Evolutionary conservation across 2,329 filamentous ascomycete species (phyloP).

Genomic region (Chrysoporthe austroafricana): DNA sequence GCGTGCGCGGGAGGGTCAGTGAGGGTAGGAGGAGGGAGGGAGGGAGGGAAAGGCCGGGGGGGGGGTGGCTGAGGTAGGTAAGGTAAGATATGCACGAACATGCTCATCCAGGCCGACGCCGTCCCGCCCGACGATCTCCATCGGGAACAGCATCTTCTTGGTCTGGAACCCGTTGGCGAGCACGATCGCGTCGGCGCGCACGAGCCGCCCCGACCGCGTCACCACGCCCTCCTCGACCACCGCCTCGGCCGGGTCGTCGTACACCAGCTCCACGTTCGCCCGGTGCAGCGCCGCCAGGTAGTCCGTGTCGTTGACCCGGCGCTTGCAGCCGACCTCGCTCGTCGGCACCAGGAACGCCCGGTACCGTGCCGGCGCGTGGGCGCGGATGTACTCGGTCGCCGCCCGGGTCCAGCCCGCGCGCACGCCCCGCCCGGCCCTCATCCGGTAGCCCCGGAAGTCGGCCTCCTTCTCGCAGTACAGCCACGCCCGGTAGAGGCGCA

Average conservation of each 20-base stretch:
- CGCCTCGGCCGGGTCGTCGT: constrained; percentile 32
- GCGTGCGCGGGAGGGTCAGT: neutral
- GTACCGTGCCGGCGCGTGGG: constrained; percentile 35
- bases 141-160: constrained; percentile 34
- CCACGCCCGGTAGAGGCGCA: constrained; percentile 28
- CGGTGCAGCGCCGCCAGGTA: constrained; percentile 38
- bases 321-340: constrained; percentile 41
- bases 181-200: constrained; percentile 35
- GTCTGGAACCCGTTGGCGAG: constrained; percentile 37
- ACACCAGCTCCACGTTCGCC: constrained; percentile 37
- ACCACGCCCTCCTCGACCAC: constrained; percentile 35
- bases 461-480: constrained; percentile 30
- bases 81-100: neutral
- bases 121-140: constrained; percentile 34
- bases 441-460: constrained; percentile 6
- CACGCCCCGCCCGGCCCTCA: neutral
- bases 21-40: no score
- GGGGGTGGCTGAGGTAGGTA: neutral
- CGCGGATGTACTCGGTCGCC: constrained; percentile 35
- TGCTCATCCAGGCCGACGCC: constrained; percentile 33
- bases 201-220: constrained; percentile 28
- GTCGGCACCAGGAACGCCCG: constrained; percentile 35
- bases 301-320: constrained; percentile 40
- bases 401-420: constrained; percentile 6
- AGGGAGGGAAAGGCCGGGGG: no score